Evolutionary conservation across 139 green algal species (phyloP).

Genomic region (Haematococcus lacustris): DNA sequence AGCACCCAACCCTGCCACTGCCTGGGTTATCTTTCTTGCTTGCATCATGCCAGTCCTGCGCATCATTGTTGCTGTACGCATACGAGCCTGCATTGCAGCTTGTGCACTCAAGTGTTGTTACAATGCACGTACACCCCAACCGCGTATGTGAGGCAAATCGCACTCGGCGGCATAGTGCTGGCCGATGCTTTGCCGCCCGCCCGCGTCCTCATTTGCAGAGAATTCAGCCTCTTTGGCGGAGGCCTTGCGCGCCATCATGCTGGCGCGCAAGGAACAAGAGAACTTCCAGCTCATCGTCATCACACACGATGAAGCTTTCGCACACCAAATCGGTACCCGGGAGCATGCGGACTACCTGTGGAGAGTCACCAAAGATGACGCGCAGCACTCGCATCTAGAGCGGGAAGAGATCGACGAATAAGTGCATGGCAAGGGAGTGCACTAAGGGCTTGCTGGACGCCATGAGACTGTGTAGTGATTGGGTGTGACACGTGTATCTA

Average conservation of each 20-base stretch:
- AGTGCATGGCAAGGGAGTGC: background rate
- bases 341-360: slow-evolving; percentile 72
- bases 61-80: too few species aligned
- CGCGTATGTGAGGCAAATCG: too few species aligned
- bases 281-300: slow-evolving; percentile 99
- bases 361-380: slow-evolving; percentile 71
- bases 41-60: too few species aligned
- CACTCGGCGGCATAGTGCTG: too few species aligned
- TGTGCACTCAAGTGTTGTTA: too few species aligned
- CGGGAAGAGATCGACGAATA: background rate
- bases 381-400: background rate
- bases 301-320: slow-evolving; percentile 95
- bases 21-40: slow-evolving; percentile 1
- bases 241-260: slow-evolving; percentile 75
- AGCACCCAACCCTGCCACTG: too few species aligned
- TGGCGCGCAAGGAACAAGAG: slow-evolving; percentile 66
- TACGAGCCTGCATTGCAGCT: too few species aligned
- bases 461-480: too few species aligned
- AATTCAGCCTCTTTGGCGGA: slow-evolving; percentile 73
- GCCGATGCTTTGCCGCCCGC: too few species aligned
- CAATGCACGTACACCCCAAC: too few species aligned
- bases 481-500: too few species aligned
- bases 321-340: slow-evolving; percentile 54
- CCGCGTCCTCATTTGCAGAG: slow-evolving; percentile 19
- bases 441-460: too few species aligned